phyloP scores from a whole-genome alignment of 345 rosid species.

The Linum trigynum region DNA sequence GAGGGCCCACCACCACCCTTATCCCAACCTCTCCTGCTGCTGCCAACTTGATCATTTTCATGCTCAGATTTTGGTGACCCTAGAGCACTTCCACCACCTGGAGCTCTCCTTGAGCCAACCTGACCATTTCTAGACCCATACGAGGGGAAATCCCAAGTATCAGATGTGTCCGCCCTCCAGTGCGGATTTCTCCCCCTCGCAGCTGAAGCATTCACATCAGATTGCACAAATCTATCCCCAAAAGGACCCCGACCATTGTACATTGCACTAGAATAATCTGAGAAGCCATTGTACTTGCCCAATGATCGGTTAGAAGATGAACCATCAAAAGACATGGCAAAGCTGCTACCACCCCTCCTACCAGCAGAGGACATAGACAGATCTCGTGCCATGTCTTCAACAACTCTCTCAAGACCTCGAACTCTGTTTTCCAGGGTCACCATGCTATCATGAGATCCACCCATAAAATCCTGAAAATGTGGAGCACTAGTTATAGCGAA shows the following conservation, averaged over 20 bases:
- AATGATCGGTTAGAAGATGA: conserved; percentile 36
- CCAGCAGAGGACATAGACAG: conserved; percentile 66
- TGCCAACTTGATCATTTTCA: conserved; percentile 58
- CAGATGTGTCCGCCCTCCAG: conserved; percentile 68
- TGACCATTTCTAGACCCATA: conserved; percentile 69
- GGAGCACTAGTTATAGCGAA: conserved; percentile 16
- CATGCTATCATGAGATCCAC: conserved; percentile 96
- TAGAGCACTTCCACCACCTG: conserved; percentile 30
- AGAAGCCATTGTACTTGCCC: conserved; percentile 63
- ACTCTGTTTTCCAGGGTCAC: conserved; percentile 83
- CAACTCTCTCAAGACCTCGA: conserved; percentile 92
- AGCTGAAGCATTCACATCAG: conserved; percentile 54
- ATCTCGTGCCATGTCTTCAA: conserved; percentile 90
- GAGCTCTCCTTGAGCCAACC: conserved; percentile 49
- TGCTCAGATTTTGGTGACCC: conserved; percentile 72
- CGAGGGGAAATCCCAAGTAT: conserved; percentile 65
- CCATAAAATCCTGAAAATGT: conserved; percentile 79
- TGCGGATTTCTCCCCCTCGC: conserved; percentile 59
- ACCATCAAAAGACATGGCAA: conserved; percentile 53
- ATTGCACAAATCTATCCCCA: conserved; percentile 70
- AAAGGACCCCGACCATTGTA: conserved; percentile 50
- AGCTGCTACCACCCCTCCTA: conserved; percentile 48
- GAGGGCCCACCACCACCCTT: conserved; percentile 59
- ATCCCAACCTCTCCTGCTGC: conserved; percentile 81
- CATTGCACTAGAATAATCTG: conserved; percentile 55